Evolutionary conservation across 2,329 filamentous ascomycete species (phyloP).

Genomic region (Cytospora leucostoma): DNA sequence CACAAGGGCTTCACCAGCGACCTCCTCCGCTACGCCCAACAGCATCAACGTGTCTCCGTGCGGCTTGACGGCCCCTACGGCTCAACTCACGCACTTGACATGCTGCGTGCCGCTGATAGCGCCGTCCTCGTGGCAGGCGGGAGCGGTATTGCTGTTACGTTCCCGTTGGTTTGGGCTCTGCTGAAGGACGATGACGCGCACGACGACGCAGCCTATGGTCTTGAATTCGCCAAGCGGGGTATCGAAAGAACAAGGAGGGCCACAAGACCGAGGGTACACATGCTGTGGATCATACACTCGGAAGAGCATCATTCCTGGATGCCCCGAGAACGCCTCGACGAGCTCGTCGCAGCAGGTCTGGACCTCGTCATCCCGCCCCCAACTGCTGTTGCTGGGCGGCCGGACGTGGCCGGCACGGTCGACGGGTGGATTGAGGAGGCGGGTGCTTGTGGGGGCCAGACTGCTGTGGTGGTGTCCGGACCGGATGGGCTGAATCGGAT

Average conservation of each 20-base stretch:
- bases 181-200: conserved; percentile 32
- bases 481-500: conserved; percentile 62
- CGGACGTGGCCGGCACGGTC: conserved; percentile 51
- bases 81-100: conserved; percentile 54
- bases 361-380: conserved; percentile 56
- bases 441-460: conserved; percentile 34
- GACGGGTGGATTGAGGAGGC: conserved; percentile 38
- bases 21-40: conserved; percentile 53
- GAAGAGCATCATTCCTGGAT: conserved; percentile 57
- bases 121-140: conserved; percentile 63
- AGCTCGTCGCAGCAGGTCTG: conserved; percentile 51
- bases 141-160: conserved; percentile 65
- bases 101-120: conserved; percentile 50
- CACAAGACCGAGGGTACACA: conserved; percentile 42
- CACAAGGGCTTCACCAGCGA: conserved; percentile 60
- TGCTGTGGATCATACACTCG: conserved; percentile 63
- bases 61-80: conserved; percentile 68
- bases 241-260: not conserved
- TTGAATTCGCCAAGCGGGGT: not conserved
- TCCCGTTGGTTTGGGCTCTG: conserved; percentile 60
- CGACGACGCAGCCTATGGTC: not conserved
- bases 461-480: conserved; percentile 60
- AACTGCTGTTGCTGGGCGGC: conserved; percentile 54
- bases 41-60: conserved; percentile 45
- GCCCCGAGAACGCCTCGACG: conserved; percentile 48